These are phyloP conservation scores for Malassezia yamatoensis DNA, from an alignment of 1,284 basidiomycete species.

Conservation along the genomic window DNA sequence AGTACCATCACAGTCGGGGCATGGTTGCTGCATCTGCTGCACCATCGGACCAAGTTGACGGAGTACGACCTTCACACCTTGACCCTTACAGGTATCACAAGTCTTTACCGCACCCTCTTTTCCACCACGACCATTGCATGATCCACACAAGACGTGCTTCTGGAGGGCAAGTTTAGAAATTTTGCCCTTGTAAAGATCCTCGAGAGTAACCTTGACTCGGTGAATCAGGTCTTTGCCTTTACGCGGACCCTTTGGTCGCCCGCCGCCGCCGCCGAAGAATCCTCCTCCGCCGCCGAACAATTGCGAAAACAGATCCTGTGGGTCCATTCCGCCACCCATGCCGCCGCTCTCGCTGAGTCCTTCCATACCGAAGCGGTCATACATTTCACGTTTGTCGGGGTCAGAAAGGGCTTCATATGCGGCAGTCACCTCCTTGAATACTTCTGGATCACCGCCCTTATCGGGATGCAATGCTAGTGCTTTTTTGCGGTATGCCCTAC, in stretches of 20 bases:
- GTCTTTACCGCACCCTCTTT: constrained; percentile 86
- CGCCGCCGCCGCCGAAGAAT: constrained; percentile 55
- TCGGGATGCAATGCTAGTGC: constrained; percentile 63
- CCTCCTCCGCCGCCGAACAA: constrained; percentile 68
- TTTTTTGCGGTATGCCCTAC: constrained; percentile 34
- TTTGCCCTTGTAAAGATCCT: constrained; percentile 98
- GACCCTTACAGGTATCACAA: constrained; percentile 73
- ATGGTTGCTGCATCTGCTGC: constrained; percentile 93
- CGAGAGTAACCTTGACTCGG: constrained; percentile 85
- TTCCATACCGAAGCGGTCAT: constrained; percentile 87
- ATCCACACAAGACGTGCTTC: constrained; percentile 82
- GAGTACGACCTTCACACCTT: constrained; percentile 80
- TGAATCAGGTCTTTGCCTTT: constrained; percentile 98
- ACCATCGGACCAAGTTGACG: constrained; percentile 99
- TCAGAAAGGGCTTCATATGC: constrained; percentile 94
- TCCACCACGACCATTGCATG: constrained; percentile 91
- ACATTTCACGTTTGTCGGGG: constrained; percentile 59
- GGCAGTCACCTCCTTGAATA: constrained; percentile 95
- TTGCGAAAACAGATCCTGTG: constrained; percentile 93
- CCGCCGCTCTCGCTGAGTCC: constrained; percentile 61
- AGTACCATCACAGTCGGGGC: constrained; percentile 79
- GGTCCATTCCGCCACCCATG: constrained; percentile 79
- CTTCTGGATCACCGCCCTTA: constrained; percentile 87
- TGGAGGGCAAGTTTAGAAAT: constrained; percentile 94
- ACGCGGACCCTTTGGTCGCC: constrained; percentile 67